Conservation (phyloP, 2,329 filamentous ascomycete species). For the Bipolaris sorokiniana region DNA sequence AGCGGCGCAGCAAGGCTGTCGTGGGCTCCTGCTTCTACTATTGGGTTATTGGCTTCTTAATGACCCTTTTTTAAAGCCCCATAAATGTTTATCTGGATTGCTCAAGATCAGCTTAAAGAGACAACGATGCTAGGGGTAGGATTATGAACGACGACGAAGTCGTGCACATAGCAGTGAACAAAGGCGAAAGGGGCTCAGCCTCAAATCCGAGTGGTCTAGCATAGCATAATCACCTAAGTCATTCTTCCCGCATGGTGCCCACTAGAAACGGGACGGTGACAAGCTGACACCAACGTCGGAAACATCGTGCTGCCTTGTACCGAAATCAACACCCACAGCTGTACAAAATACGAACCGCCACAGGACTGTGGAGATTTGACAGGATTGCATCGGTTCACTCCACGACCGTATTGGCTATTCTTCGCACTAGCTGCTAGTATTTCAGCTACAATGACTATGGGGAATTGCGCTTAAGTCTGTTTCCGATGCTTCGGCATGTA, state of each 20-base stretch:
- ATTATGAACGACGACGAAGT: neutral
- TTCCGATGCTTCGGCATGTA: neutral
- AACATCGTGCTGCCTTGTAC: neutral
- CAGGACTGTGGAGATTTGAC: neutral
- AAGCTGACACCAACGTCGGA: neutral
- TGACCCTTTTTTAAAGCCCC: neutral
- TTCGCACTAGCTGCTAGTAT: neutral
- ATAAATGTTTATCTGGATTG: slow-evolving; percentile 11
- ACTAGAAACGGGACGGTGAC: neutral
- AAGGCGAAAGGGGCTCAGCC: neutral
- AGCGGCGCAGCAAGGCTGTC: neutral
- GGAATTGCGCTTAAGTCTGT: neutral
- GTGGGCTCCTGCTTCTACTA: neutral
- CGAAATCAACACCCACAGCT: neutral
- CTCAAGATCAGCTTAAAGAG: neutral
- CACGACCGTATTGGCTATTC: neutral
- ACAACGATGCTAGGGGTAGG: neutral
- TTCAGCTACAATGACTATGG: neutral
- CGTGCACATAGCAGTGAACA: neutral
- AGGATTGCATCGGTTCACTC: neutral
- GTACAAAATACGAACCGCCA: neutral
- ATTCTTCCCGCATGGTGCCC: neutral
- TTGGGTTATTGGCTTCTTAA: neutral
- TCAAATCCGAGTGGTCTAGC: neutral
- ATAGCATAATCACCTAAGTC: neutral